Conservation (phyloP, 169 alveolate genomes). For the Eimeria maxima region DNA sequence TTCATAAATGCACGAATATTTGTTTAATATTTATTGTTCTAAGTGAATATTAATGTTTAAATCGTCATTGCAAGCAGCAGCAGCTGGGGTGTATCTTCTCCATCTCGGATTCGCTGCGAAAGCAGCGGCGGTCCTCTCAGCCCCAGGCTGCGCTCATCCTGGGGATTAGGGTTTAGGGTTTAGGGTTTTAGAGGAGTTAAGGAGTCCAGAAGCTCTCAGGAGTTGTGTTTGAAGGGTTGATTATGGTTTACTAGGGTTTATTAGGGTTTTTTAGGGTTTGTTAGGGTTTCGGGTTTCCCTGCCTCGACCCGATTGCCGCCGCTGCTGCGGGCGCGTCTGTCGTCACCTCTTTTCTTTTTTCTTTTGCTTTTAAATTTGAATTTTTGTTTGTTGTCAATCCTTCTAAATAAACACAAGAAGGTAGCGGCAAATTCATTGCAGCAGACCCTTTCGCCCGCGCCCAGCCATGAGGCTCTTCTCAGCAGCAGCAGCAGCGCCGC, state of each 20-base stretch:
- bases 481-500: conserved; percentile 34
- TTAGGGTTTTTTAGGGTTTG: no score
- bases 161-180: conserved; percentile 43
- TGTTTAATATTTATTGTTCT: no score
- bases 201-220: background rate
- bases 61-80: background rate
- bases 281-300: conserved; percentile 29
- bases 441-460: background rate
- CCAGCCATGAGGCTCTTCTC: background rate
- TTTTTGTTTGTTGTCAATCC: background rate
- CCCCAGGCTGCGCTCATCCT: background rate
- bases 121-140: conserved; percentile 15
- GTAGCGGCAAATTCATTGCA: background rate
- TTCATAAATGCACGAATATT: no score
- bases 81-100: background rate
- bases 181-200: background rate
- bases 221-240: background rate
- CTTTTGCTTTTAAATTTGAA: background rate
- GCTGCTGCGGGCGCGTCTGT: background rate
- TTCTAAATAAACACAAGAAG: background rate
- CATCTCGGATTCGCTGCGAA: background rate
- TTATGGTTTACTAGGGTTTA: background rate
- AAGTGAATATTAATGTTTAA: no score
- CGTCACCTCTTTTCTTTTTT: background rate
- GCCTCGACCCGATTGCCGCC: background rate